Evolutionary conservation across 805 yeast species (phyloP).

Genomic region (Starmerella scarabaei): DNA sequence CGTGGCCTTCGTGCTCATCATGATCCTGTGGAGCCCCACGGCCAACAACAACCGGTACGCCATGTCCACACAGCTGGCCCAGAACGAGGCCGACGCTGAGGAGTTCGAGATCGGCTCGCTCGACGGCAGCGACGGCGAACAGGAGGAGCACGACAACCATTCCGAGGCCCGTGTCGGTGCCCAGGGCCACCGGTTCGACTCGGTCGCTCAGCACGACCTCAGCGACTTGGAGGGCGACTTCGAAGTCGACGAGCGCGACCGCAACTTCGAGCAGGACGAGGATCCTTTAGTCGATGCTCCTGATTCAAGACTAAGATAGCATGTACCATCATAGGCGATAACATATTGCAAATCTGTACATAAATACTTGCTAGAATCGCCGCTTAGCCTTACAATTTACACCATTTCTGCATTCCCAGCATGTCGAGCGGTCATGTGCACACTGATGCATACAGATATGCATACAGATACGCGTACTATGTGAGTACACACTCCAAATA

Average conservation of each 20-base stretch:
- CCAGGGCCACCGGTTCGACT: slow-evolving; percentile 15
- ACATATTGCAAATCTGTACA: too few relatives aligned
- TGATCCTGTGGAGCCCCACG: slow-evolving; percentile 95
- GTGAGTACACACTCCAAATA: too few relatives aligned
- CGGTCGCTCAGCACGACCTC: slow-evolving; percentile 16
- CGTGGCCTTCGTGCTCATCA: slow-evolving; percentile 65
- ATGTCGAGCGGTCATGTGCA: neutral
- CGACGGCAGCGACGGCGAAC: slow-evolving; percentile 30
- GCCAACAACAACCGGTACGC: slow-evolving; percentile 90
- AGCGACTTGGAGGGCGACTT: slow-evolving; percentile 20
- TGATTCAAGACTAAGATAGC: slow-evolving; percentile 2
- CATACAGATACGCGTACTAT: neutral
- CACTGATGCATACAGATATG: neutral
- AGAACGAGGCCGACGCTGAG: slow-evolving; percentile 58
- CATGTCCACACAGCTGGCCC: slow-evolving; percentile 74
- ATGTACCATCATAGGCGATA: too few relatives aligned
- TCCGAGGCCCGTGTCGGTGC: slow-evolving; percentile 1
- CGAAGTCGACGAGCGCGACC: slow-evolving; percentile 13
- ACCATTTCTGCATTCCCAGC: too few relatives aligned
- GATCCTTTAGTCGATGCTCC: slow-evolving; percentile 20
- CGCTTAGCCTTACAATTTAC: too few relatives aligned
- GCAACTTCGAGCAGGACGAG: slow-evolving; percentile 11
- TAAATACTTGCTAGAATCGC: too few relatives aligned
- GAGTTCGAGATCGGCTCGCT: slow-evolving; percentile 52
- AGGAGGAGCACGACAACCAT: neutral